These are phyloP conservation scores for Leccinum solheimii DNA, from an alignment of 1,284 basidiomycete species.

Conservation along the genomic window DNA sequence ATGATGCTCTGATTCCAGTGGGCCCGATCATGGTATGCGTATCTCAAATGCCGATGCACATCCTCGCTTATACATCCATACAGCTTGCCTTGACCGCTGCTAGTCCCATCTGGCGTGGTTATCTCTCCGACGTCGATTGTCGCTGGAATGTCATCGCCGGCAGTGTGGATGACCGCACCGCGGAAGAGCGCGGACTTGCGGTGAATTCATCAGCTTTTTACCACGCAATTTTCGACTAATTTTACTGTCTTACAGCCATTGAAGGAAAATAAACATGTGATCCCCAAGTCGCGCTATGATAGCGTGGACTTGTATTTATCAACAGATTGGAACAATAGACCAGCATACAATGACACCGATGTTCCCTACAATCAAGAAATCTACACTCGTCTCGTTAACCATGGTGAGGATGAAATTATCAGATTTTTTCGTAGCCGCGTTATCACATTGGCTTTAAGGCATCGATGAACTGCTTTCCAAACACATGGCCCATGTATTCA, in stretches of 20 bases:
- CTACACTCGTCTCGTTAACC: slow-evolving; percentile 65
- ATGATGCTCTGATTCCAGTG: slow-evolving; percentile 92
- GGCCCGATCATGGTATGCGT: slow-evolving; percentile 86
- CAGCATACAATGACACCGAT: slow-evolving; percentile 90
- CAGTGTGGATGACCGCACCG: slow-evolving; percentile 94
- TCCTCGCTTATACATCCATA: slow-evolving; percentile 9
- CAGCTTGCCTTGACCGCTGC: slow-evolving; percentile 93
- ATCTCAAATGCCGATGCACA: neutral
- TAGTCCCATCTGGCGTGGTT: slow-evolving; percentile 92
- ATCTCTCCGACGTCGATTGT: slow-evolving; percentile 95
- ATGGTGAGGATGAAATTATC: slow-evolving; percentile 54
- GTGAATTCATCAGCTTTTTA: slow-evolving; percentile 50
- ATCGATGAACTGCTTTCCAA: slow-evolving; percentile 87
- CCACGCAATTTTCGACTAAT: slow-evolving; percentile 10
- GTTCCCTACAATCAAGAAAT: slow-evolving; percentile 81
- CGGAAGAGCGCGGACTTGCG: slow-evolving; percentile 83
- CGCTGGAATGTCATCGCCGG: slow-evolving; percentile 99
- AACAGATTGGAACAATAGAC: slow-evolving; percentile 81
- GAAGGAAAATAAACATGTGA: slow-evolving; percentile 69
- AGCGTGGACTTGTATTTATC: slow-evolving; percentile 96
- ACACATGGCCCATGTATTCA: slow-evolving; percentile 95
- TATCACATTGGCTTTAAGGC: slow-evolving; percentile 47
- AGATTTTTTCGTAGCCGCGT: neutral
- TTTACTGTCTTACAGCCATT: slow-evolving; percentile 57
- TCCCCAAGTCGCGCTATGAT: slow-evolving; percentile 97